Evolutionary conservation across 2,329 filamentous ascomycete genomes (phyloP), one percentile per base, ranked within the genome.

Genomic region (Ophiocordyceps polyrhachis-furcata): DNA sequence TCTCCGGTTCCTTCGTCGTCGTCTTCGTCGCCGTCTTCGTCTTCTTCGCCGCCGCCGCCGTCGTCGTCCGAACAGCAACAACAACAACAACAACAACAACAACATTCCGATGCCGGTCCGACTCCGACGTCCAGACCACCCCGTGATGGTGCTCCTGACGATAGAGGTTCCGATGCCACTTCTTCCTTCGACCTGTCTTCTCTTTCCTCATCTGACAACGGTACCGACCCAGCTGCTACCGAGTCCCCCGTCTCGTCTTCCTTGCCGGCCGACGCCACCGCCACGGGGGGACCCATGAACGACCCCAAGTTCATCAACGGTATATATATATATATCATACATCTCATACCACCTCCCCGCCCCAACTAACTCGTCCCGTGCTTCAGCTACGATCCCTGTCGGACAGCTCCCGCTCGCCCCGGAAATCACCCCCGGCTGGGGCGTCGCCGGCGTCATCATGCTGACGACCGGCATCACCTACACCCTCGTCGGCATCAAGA

Each of bases 401-500:
- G 71, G 70, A 41, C 57, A 72, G 43, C 69, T 95, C 17, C 89
- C 89, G 0, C 65, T 94, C 31, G 55, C 73, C 21, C 87, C 89
- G 0, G 63, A 60, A 45, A 70, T 96, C 42, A 94, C 86, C 2
- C 87, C 89, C 3, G 86, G 80, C 38, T 79, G 85, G 62, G 84
- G 78, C 3, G 74, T 95, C 43, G 79, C 79, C 31, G 89, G 88
- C 21, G 74, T 80, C 19, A 67, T 95, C 43, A 68, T 96, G 48
- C 69, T 96, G 40, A 57, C 78, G 4, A 74, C 79, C 9, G 89
- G 89, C n/a, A 55, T 71, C 9, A 66, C 74, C 7, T 81, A 91
- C 56, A 71, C 76, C 8, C 62, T 94, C 19, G 72, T 93, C 51
- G 88, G 88, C 1, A 85, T 93, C 55, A 89, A 85, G 61, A 85